A percentile compares a stretch with the other conserved stretches of the same genome.
Conservation (phyloP, 163 green algal genomes). For the Scenedesmus sp. region DNA sequence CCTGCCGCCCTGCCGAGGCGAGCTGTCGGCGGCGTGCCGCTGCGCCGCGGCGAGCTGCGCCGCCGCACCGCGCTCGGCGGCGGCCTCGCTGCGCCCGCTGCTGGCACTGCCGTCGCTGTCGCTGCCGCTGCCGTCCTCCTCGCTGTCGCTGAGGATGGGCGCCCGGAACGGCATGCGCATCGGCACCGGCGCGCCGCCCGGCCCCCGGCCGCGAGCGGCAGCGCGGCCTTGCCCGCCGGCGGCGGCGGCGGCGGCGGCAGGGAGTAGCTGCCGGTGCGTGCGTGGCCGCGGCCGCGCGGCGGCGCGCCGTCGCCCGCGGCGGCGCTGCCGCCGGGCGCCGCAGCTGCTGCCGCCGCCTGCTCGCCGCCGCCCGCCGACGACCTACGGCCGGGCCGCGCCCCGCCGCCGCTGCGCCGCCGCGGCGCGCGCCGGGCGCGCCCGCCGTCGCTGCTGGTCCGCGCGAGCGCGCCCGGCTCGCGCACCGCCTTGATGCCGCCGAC, state of each 20-base stretch:
- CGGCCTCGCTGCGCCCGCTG: no score
- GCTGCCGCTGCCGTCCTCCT: not conserved
- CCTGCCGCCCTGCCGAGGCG: no score
- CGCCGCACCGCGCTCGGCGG: not conserved
- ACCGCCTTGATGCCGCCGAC: no score
- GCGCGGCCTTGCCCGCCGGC: conserved; percentile 10
- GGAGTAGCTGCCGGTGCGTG: no score
- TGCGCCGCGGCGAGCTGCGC: no score
- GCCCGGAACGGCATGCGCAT: conserved; percentile 1
- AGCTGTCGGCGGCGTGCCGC: no score
- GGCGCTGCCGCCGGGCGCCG: not conserved
- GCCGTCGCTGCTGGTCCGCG: no score
- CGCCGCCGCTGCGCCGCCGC: no score
- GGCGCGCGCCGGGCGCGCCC: no score
- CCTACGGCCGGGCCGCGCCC: no score
- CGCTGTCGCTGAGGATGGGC: not conserved
- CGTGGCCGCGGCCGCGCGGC: conserved; percentile 26
- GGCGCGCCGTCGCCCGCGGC: not conserved
- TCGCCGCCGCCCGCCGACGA: conserved; percentile 23
- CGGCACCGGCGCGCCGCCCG: not conserved
- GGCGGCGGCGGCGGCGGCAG: no score
- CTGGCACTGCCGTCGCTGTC: conserved; percentile 10
- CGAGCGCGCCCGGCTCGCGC: no score
- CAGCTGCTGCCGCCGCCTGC: not conserved
- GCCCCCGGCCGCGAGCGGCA: not conserved